Base-by-base conservation (phyloP, 2,329 filamentous ascomycete genomes). In the Aspergillus tubingensis region DNA sequence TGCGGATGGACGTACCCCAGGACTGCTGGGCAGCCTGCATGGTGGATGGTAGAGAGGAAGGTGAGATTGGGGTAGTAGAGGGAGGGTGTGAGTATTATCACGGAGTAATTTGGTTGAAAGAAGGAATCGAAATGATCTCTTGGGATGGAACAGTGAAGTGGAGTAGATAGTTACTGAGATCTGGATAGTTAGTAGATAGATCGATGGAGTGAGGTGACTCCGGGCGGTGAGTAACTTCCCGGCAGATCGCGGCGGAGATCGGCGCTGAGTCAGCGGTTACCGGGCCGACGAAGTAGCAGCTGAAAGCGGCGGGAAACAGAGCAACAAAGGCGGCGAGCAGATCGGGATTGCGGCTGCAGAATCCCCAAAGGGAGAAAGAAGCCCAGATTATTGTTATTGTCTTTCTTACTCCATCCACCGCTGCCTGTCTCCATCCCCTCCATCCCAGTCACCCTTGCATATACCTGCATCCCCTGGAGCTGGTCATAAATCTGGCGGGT, bases 21-120 rank as follows among this genome's bases (percentile, higher is more conserved):
- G 84, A 82, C 74, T 83, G 84, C 75, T 83, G 82, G 63, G 85
- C 82, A 70, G 79, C 76, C 67, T 85, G 82, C 84, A 86, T 86
- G 62, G 62, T 75, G 65, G 48, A 25, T 49, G 59, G n/a, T 36
- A 55, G 43, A 41, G 47, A 19, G 5, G n/a, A 41, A 41, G 21
- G 8, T 15, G 21, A 30, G 21, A n/a, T 13, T 30, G 21, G 17
- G 48, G n/a, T 23, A 10, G 27, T 15, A 41, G 49, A 19, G 53
- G 53, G 43, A 47, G 23, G 27, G n/a, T 30, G 6, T 11, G 25
- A 23, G 11, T 6, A 32, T 38, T 58, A 38, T 39, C 54, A 30
- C 39, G 36, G 11, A 8, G 13, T 3, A 7, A 13, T 10, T 6
- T 13, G 5, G 2, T 5, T 23, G 41, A 19, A 2, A 36, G 10